Percentiles rank a stretch among this genome's conserved stretches.
phyloP scores from a whole-genome alignment of 176 grass and related monocot species.

The Oryza glaberrima region DNA sequence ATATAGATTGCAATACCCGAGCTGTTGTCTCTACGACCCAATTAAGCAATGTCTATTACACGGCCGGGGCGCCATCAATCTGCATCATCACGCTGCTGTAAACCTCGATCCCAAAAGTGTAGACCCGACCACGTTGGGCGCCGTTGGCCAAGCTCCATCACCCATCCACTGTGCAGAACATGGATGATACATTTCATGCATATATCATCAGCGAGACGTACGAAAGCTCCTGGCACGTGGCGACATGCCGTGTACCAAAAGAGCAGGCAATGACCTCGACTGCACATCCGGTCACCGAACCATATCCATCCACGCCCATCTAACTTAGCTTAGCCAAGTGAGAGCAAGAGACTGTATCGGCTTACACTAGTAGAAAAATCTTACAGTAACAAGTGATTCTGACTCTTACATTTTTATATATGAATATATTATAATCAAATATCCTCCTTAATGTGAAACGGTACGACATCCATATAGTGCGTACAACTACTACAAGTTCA shows the following conservation, averaged over 20 bases:
- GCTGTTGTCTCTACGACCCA: no score
- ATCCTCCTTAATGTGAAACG: no score
- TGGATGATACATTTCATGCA: not conserved
- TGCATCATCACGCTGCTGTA: not conserved
- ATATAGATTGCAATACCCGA: no score
- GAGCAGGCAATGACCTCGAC: not conserved
- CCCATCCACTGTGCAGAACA: not conserved
- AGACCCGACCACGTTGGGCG: not conserved
- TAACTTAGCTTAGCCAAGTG: not conserved
- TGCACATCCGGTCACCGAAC: not conserved
- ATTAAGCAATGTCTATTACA: no score
- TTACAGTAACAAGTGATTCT: no score
- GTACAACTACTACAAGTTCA: no score
- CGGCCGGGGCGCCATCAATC: not conserved
- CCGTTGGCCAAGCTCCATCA: not conserved
- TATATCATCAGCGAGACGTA: not conserved
- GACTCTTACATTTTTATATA: no score
- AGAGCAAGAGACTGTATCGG: no score
- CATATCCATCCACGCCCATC: not conserved
- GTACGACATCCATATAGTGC: no score
- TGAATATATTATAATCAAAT: no score
- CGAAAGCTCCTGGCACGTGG: not conserved
- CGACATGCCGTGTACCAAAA: not conserved
- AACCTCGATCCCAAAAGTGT: not conserved
- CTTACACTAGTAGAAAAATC: no score